These are phyloP conservation scores for Chrysoporthe austroafricana DNA, from an alignment of 2,329 filamentous ascomycete species.

Conservation along the genomic window DNA sequence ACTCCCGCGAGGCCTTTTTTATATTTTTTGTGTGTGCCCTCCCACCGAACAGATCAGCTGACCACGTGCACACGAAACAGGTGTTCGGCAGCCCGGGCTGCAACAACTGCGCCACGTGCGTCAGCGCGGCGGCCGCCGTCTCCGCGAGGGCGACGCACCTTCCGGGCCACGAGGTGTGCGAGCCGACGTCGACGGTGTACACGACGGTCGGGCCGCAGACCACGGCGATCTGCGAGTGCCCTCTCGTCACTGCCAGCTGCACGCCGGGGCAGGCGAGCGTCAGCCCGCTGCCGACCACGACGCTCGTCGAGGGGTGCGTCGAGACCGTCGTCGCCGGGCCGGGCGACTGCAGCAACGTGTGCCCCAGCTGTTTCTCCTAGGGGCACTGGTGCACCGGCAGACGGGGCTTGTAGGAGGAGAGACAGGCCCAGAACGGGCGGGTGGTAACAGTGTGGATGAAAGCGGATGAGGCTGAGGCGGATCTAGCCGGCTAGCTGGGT, in stretches of 20 bases:
- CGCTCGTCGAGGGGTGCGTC: constrained; percentile 4
- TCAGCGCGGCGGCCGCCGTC: not conserved
- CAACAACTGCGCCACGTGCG: constrained; percentile 9
- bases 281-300: constrained; percentile 11
- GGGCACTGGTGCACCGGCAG: too few relatives aligned
- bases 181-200: not conserved
- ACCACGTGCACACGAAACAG: not conserved
- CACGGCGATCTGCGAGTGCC: constrained; percentile 1
- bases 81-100: constrained; percentile 7
- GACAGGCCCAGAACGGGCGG: too few relatives aligned
- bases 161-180: not conserved
- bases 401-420: too few relatives aligned
- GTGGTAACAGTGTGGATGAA: too few relatives aligned
- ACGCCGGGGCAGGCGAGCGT: not conserved
- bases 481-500: too few relatives aligned
- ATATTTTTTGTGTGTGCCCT: too few relatives aligned
- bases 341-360: constrained; percentile 5
- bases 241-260: not conserved
- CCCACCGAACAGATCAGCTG: not conserved
- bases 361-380: constrained; percentile 3
- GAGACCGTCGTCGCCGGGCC: constrained; percentile 9
- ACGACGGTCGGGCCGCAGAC: not conserved
- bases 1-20: too few relatives aligned
- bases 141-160: not conserved
- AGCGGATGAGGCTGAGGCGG: too few relatives aligned